Percentiles rank a stretch among this genome's conserved stretches.
phyloP scores from a whole-genome alignment of 192 early-diverging fungal species.

The Haplosporangium gracile region DNA sequence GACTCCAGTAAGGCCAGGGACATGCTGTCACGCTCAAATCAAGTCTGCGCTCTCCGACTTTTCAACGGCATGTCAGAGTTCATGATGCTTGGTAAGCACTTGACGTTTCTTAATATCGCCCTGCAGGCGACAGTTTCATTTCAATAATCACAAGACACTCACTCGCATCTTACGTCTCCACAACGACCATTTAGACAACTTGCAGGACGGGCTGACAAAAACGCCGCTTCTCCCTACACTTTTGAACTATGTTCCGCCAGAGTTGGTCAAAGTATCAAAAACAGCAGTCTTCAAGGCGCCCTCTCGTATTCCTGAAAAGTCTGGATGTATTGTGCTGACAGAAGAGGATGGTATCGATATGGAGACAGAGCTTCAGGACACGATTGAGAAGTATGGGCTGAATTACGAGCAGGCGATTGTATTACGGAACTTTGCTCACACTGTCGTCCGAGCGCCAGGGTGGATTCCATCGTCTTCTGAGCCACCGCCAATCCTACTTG shows the following conservation, averaged over 20 bases:
- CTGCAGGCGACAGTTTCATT: not conserved
- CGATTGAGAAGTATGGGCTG: constrained; percentile 51
- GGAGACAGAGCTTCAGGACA: constrained; percentile 47
- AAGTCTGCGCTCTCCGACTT: constrained; percentile 56
- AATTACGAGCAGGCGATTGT: constrained; percentile 64
- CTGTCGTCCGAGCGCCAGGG: constrained; percentile 54
- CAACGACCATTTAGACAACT: constrained; percentile 43
- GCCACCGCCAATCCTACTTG: constrained; percentile 53
- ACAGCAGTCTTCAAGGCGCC: constrained; percentile 33
- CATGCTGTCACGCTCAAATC: constrained; percentile 11
- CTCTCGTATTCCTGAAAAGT: constrained; percentile 34
- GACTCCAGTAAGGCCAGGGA: constrained; percentile 52
- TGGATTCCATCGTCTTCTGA: constrained; percentile 42
- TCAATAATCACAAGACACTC: not conserved
- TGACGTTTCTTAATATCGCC: not conserved
- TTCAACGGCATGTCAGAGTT: constrained; percentile 64
- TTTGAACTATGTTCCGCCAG: constrained; percentile 52
- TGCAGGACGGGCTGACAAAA: constrained; percentile 43
- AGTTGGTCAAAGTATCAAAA: constrained; percentile 32
- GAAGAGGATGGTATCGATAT: constrained; percentile 60
- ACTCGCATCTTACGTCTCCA: not conserved
- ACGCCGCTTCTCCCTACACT: constrained; percentile 58
- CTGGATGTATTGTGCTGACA: constrained; percentile 50
- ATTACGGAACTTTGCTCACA: constrained; percentile 53
- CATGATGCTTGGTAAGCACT: constrained; percentile 63